Base-by-base conservation (phyloP, 139 green algal genomes). In the Chlorella sp. region DNA sequence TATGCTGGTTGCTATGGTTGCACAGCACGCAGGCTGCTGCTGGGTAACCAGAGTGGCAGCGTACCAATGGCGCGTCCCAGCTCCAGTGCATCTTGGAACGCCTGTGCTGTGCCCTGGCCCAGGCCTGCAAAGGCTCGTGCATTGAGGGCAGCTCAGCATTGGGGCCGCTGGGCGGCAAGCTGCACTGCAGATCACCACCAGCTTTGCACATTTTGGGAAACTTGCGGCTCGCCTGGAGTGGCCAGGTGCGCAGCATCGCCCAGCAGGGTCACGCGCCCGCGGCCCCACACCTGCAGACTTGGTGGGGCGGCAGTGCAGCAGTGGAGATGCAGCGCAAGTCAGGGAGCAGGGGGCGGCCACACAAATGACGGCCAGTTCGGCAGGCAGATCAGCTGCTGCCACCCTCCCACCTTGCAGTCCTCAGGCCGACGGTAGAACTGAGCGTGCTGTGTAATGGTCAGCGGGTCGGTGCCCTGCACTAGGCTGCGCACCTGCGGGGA, bases 211-310 rank as follows among this genome's bases (percentile, higher is more conserved):
- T 20, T 21, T 9, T 4, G 11, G 51, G 51, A 60, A 21, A 60
- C 7, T 51, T 51, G 21, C 44, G 13, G 51, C 51, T 60, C 15
- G 13, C 51, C 51, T 23, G 51, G 51, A 4, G 51, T 51, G 78
- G 26, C 34, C 64, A 87, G 47, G 83, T 87, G 83, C 25, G 83
- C 83, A 32, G 83, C 83, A 34, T 87, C 83, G 32, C 83, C 83
- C 25, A 81, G 56, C 74, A 87, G 83, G 11, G 63, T 83, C 16
- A 87, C 41, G 7, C 73, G 44, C 39, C 73, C 74, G 17, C 60
- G 44, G 34, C 74, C 74, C 74, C 83, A 83, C 23, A 55, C 62
- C 36, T 81, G 51, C 74, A 78, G 23, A n/a, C n/a, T n/a, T n/a
- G n/a, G n/a, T n/a, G n/a, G n/a, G n/a, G n/a, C n/a, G n/a, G n/a